A percentile compares a stretch with the other conserved stretches of the same genome.
Evolutionary conservation across 805 yeast genomes (phyloP).

Genomic region (Cyberlindnera xylosilytica): DNA sequence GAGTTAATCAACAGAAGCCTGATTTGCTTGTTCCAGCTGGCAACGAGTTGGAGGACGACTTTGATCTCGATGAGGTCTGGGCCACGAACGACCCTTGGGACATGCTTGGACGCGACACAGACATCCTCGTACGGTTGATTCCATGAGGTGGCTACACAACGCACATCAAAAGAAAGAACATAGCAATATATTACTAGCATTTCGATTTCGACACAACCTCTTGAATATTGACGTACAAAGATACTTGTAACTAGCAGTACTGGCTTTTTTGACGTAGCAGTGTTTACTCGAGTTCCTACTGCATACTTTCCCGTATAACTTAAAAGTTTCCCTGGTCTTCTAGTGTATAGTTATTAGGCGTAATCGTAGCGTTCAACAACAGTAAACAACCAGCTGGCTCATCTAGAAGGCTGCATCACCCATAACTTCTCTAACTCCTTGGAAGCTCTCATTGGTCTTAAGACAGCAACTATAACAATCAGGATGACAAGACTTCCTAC

Average conservation of each 20-base stretch:
- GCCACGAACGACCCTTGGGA: constrained; percentile 28
- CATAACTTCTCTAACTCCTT: constrained; percentile 44
- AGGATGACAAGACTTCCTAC: constrained; percentile 56
- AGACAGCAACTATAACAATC: constrained; percentile 40
- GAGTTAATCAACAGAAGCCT: constrained; percentile 12
- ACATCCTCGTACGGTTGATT: constrained; percentile 22
- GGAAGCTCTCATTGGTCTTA: constrained; percentile 54
- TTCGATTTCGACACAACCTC: no score
- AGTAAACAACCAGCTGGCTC: no score
- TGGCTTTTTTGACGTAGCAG: no score
- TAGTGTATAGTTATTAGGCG: no score
- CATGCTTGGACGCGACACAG: constrained; percentile 21
- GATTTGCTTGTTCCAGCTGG: constrained; percentile 17
- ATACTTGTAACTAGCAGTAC: no score
- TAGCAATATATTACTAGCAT: neutral
- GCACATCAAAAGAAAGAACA: no score
- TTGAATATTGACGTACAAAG: no score
- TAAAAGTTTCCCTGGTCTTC: no score
- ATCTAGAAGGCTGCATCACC: constrained; percentile 12
- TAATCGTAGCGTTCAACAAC: no score
- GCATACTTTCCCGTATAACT: no score
- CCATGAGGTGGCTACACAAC: constrained; percentile 12
- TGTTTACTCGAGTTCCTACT: no score
- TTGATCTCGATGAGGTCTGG: constrained; percentile 27
- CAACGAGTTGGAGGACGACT: constrained; percentile 21